Base-by-base conservation (phyloP, 345 rosid species). In the Pistacia atlantica region DNA sequence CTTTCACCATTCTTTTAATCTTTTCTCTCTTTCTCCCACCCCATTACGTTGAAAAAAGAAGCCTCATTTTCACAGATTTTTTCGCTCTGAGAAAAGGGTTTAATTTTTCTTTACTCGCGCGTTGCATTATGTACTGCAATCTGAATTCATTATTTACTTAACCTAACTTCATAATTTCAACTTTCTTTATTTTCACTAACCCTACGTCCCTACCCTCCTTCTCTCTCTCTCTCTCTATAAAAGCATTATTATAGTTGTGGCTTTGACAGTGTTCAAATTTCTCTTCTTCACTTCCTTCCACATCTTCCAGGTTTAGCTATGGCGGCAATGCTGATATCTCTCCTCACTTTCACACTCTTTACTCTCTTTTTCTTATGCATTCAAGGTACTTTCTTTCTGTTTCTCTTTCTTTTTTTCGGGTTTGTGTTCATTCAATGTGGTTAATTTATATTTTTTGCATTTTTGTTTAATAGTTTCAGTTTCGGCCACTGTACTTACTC, bases 401-500 rank as follows among this genome's bases (percentile, higher is more conserved):
- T 35, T 25, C 8, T 3, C 54, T 65, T 0, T 64, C n/a, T n/a
- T 18, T 37, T 0, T 3, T 14, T 20, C 6, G 1, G 4, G 65
- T 25, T 60, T 9, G 35, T 60, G 6, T 54, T 16, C 3, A 31
- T 31, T 54, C 7, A 58, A 4, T 58, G 8, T 22, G 1, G 16
- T 25, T 25, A 25, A 25, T 25, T 25, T 25, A 0, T 25, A 25
- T 8, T 22, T 58, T 60, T 6, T 38, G 14, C 22, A 37, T 42
- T 42, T 42, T 42, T 42, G 46, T 42, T 42, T 42, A 20, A 18
- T 14, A 78, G 83, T 71, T 55, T 81, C 75, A 67, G 84, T 78
- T 6, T 83, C 92, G 37, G 88, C 93, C 8, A 87, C 95, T 1
- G 87, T 86, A 25, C 71, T 93, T n/a, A 89, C 95, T 3, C 72